Conservation (phyloP, 2,329 filamentous ascomycete species). For the Phialocephala sp. region DNA sequence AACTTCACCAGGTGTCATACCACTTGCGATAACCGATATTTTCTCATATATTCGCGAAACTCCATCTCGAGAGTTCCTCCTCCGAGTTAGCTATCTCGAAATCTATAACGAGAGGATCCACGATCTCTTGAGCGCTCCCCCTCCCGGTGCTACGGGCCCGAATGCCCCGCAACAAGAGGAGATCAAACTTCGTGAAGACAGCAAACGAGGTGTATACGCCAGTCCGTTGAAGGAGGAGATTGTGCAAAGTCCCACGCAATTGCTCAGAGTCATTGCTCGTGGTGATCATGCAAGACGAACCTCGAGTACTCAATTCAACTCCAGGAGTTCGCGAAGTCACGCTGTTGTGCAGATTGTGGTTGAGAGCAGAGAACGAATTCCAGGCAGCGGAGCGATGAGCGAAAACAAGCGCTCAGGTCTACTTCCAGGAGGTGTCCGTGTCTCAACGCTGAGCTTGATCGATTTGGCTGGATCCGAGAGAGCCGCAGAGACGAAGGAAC, state of each 20-base stretch:
- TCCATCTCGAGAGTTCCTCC: constrained; percentile 88
- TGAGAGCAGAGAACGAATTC: constrained; percentile 87
- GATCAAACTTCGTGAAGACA: constrained; percentile 96
- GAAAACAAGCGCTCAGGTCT: constrained; percentile 73
- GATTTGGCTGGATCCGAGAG: constrained; percentile 96
- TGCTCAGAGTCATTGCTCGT: constrained; percentile 91
- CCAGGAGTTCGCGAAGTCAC: constrained; percentile 95
- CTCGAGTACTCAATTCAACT: constrained; percentile 95
- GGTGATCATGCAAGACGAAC: constrained; percentile 90
- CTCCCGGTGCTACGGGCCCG: constrained; percentile 58
- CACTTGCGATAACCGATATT: constrained; percentile 96
- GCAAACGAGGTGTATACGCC: constrained; percentile 94
- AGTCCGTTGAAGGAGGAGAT: constrained; percentile 97
- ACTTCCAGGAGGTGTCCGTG: constrained; percentile 85
- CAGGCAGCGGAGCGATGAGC: constrained; percentile 51
- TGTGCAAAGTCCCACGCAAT: constrained; percentile 94
- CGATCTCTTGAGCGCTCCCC: constrained; percentile 82
- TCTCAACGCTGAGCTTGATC: constrained; percentile 93
- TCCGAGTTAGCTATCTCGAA: constrained; percentile 96
- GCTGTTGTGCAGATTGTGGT: constrained; percentile 99
- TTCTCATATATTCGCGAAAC: constrained; percentile 99
- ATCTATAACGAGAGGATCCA: constrained; percentile 99
- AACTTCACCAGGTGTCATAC: constrained; percentile 93
- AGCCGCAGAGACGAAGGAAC: constrained; percentile 93
- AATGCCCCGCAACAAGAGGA: constrained; percentile 75